Evolutionary conservation across 306 rosid species (phyloP).

Genomic region (Vigna angularis): DNA sequence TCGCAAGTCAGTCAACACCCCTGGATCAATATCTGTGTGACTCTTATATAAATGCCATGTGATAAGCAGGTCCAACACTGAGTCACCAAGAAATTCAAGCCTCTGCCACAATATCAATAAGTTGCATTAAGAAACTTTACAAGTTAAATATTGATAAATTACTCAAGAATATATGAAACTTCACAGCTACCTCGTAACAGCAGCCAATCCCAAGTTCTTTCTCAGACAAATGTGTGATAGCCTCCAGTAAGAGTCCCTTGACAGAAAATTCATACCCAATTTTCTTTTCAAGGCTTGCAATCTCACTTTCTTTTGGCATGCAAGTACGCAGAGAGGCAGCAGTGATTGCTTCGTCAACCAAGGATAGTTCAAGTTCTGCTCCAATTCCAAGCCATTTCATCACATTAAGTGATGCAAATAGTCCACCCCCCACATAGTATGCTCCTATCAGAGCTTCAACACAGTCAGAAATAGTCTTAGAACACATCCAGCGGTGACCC

Average conservation of each 20-base stretch:
- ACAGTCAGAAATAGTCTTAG: conserved; percentile 90
- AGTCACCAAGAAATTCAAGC: conserved; percentile 95
- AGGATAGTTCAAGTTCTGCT: conserved; percentile 69
- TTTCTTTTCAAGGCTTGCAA: conserved; percentile 71
- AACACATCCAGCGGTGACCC: conserved; percentile 94
- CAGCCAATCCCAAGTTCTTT: conserved; percentile 65
- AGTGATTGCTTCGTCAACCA: conserved; percentile 71
- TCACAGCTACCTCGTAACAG: conserved; percentile 76
- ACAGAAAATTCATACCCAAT: conserved; percentile 72
- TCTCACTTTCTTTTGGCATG: conserved; percentile 63
- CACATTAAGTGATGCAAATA: conserved; percentile 73
- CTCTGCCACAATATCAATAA: conserved; percentile 65
- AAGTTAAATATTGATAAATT: conserved; percentile 29
- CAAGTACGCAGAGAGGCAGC: conserved; percentile 66
- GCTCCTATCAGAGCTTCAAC: conserved; percentile 97
- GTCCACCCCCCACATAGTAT: conserved; percentile 81
- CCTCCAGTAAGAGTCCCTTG: conserved; percentile 87
- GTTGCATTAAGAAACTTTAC: conserved; percentile 41
- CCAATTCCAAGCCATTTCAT: conserved; percentile 89
- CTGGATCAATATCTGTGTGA: conserved; percentile 76
- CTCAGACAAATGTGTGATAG: conserved; percentile 77
- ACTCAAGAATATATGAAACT: conserved; percentile 18
- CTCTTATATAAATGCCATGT: conserved; percentile 80
- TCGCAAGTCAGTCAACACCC: conserved; percentile 93
- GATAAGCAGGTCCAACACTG: conserved; percentile 90